phyloP scores from a whole-genome alignment of 257 asterid species.

The Hygrophila difformis region DNA sequence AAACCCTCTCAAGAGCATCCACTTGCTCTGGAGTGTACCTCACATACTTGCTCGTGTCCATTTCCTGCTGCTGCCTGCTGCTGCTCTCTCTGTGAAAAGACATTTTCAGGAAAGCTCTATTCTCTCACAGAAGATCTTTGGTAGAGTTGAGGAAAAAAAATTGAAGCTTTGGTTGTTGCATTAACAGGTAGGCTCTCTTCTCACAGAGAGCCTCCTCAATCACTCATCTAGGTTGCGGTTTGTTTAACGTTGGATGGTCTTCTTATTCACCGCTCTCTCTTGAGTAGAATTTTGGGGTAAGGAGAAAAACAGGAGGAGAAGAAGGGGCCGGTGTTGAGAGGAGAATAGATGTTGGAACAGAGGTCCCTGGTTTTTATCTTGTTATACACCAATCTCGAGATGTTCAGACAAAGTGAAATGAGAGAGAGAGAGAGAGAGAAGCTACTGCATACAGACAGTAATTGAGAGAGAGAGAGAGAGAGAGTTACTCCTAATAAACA shows the following conservation, averaged over 20 bases:
- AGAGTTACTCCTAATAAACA: too few species aligned
- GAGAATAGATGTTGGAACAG: constrained; percentile 24
- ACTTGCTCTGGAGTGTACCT: constrained; percentile 98
- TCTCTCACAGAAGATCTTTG: too few species aligned
- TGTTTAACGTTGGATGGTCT: too few species aligned
- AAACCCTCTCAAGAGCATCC: constrained; percentile 90
- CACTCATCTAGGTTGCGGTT: constrained; percentile 45
- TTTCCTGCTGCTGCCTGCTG: constrained; percentile 44
- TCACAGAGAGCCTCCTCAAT: constrained; percentile 85
- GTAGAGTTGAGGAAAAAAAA: neutral
- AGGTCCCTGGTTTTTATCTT: constrained; percentile 37
- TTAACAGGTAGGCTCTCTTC: constrained; percentile 82
- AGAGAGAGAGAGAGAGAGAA: constrained; percentile 30
- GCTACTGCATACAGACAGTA: too few species aligned
- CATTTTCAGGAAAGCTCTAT: too few species aligned
- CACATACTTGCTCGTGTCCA: constrained; percentile 91
- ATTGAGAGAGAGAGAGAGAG: too few species aligned
- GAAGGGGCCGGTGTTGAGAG: constrained; percentile 11
- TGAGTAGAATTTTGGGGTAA: constrained; percentile 4
- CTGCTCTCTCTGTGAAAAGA: too few species aligned
- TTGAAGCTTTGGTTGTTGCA: constrained; percentile 33
- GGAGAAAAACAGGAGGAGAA: constrained; percentile 10
- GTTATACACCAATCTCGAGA: constrained; percentile 40
- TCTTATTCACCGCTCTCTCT: neutral
- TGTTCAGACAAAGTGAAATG: constrained; percentile 28